Base-by-base conservation (phyloP, 2,329 filamentous ascomycete species). In the Passalora sequoiae region DNA sequence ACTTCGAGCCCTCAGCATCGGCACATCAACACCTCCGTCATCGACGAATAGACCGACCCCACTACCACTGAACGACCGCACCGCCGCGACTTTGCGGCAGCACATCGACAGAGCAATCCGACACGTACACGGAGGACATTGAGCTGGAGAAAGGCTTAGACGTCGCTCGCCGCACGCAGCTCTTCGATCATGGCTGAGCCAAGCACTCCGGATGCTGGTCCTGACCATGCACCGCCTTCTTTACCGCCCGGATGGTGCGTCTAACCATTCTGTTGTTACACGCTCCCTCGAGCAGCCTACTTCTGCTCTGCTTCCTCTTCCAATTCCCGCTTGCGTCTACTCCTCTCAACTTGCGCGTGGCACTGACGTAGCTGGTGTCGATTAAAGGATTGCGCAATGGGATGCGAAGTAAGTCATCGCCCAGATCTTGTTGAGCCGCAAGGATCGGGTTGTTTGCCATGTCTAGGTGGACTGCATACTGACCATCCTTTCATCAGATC, bases 231-330 rank as follows among this genome's bases (percentile, higher is more conserved):
- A 32, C 63, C 65, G 31, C 65, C 65, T 29, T 55, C 57, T 45
- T 54, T 68, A 35, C 65, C 65, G 40, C 61, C 64, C 36, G 65
- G 65, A 54, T 68, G 63, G 63, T 66, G 56, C 53, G 63, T 59
- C 40, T 43, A n/a, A n/a, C n/a, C n/a, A 25, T 38, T 40, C 42
- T 25, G 24, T 35, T 44, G 35, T 46, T 47, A 36, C 42, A 33
- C 40, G 43, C 44, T 43, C 43, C n/a, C n/a, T n/a, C n/a, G n/a
- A n/a, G n/a, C 40, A 27, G 6, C 6, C 24, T 27, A 6, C 44
- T 42, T 47, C 37, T 36, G 24, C 17, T 22, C 38, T 37, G 15
- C 35, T 33, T 28, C 12, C 41, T 36, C 35, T 49, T 44, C 21
- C 38, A 41, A 32, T 48, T 41, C 33, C 28, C 33, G 24, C 47